Conservation (phyloP, 768 basidiomycete genomes). For the Tubosaeta sp. region DNA sequence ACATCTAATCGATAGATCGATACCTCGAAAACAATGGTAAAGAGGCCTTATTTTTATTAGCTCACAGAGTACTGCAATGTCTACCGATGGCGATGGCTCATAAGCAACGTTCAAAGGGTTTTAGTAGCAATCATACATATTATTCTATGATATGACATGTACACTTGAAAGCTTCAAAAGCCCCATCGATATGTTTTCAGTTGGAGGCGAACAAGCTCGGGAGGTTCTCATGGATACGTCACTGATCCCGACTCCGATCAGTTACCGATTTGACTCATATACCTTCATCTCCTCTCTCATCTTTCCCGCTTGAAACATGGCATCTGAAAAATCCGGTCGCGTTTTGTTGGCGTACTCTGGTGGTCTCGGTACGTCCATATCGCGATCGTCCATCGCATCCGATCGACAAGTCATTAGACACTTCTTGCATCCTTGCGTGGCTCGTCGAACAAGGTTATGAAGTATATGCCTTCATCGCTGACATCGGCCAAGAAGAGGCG, state of each 20-base stretch:
- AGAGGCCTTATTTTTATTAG: too few species aligned
- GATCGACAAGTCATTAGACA: conserved; percentile 49
- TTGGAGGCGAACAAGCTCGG: too few species aligned
- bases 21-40: too few species aligned
- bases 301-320: conserved; percentile 5
- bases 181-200: too few species aligned
- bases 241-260: background rate
- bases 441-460: conserved; percentile 98
- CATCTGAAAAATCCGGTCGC: conserved; percentile 55
- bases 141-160: too few species aligned
- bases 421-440: conserved; percentile 99
- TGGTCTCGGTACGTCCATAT: conserved; percentile 72
- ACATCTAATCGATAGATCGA: background rate
- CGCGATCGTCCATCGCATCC: background rate
- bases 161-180: too few species aligned
- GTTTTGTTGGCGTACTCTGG: conserved; percentile 98
- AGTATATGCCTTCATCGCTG: conserved; percentile 95
- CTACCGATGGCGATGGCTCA: too few species aligned
- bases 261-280: background rate
- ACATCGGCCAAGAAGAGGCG: conserved; percentile 90
- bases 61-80: too few species aligned
- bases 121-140: too few species aligned
- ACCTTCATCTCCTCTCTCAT: background rate
- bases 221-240: background rate
- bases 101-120: too few species aligned